Percentiles rank a stretch among this genome's conserved stretches.
Conservation (phyloP, 768 basidiomycete genomes). For the Fibroporia radiculosa region DNA sequence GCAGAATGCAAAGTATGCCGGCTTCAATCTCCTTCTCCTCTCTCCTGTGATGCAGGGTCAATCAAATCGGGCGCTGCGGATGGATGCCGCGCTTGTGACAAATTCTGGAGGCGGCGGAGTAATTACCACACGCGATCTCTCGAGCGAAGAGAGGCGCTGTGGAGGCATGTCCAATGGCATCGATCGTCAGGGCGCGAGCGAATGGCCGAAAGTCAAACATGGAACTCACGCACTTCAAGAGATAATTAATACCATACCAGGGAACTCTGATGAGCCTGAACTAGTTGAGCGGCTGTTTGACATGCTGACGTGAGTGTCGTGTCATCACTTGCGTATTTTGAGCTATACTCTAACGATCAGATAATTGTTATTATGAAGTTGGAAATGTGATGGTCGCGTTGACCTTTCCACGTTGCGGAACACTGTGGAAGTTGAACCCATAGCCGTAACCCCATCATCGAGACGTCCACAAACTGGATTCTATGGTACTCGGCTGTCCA, state of each 20-base stretch:
- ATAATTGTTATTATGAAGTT: constrained; percentile 7
- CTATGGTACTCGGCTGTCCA: constrained; percentile 71
- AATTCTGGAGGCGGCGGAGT: constrained; percentile 65
- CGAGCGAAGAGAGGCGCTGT: constrained; percentile 36
- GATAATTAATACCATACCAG: constrained; percentile 31
- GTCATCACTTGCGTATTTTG: not conserved
- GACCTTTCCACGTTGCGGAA: constrained; percentile 49
- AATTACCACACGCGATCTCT: constrained; percentile 47
- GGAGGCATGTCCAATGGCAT: constrained; percentile 73
- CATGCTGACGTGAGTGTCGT: constrained; percentile 56
- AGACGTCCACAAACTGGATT: constrained; percentile 11
- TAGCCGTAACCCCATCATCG: constrained; percentile 21
- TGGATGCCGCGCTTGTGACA: constrained; percentile 52
- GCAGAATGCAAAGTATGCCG: constrained; percentile 52
- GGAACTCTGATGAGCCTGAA: constrained; percentile 37
- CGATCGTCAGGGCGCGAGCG: constrained; percentile 49
- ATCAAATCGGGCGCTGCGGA: constrained; percentile 24
- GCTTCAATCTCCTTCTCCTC: constrained; percentile 75
- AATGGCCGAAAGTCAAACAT: constrained; percentile 70
- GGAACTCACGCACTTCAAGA: constrained; percentile 42
- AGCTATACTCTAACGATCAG: not conserved
- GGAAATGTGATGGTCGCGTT: constrained; percentile 27
- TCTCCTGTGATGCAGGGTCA: constrained; percentile 25
- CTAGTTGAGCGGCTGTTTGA: constrained; percentile 55
- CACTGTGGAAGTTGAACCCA: constrained; percentile 57